Evolutionary conservation across 2,329 filamentous ascomycete species (phyloP).

Genomic region (Aspergillus aculeatinus): DNA sequence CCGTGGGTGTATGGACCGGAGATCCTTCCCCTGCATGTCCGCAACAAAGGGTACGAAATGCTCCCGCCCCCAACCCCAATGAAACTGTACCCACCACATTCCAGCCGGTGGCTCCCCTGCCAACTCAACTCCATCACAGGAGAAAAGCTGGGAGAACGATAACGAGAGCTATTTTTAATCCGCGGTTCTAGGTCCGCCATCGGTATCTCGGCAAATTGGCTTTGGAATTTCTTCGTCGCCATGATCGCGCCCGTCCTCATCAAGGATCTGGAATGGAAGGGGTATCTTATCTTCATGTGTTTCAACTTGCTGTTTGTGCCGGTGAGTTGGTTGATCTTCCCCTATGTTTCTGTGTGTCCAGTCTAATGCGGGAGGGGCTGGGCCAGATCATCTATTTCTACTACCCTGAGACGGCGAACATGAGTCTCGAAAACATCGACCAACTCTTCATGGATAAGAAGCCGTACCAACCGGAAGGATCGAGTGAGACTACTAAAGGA

Average conservation of each 20-base stretch:
- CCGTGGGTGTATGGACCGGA: conserved; percentile 54
- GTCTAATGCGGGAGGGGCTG: not conserved
- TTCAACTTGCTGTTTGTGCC: conserved; percentile 36
- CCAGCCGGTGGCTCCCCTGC: not conserved
- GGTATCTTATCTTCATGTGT: conserved; percentile 39
- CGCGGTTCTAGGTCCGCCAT: conserved; percentile 37
- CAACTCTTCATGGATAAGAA: conserved; percentile 36
- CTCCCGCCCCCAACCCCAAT: not conserved
- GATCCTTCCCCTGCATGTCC: conserved; percentile 51
- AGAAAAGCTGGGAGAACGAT: no score
- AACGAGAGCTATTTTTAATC: no score
- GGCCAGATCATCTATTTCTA: conserved; percentile 46
- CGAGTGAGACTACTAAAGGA: not conserved
- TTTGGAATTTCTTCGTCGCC: conserved; percentile 50
- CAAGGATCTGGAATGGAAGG: conserved; percentile 35
- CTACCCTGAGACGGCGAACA: conserved; percentile 47
- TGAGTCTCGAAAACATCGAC: conserved; percentile 48
- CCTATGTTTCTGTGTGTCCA: not conserved
- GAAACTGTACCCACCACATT: not conserved
- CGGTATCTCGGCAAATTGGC: conserved; percentile 52
- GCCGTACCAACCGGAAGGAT: not conserved
- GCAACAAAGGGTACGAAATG: conserved; percentile 47
- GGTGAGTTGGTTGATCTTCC: conserved; percentile 24
- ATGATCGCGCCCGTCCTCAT: conserved; percentile 38
- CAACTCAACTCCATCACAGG: not conserved